Base-by-base conservation (phyloP, 2,329 filamentous ascomycete species). In the Ceratocystis cacaofunesta region DNA sequence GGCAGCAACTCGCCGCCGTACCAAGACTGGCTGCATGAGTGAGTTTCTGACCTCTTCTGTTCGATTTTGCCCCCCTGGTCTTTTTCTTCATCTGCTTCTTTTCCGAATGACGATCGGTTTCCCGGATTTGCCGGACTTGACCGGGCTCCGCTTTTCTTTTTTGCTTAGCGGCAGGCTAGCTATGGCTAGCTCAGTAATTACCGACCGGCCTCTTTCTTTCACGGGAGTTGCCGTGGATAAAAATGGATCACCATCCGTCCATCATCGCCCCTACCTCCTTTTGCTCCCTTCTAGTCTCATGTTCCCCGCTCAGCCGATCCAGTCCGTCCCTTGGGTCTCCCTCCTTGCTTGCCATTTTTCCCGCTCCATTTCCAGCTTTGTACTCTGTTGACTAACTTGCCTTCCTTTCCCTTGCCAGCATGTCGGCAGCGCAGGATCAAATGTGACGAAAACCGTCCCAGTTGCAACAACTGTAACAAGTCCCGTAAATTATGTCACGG, bases 401-500 rank as follows among this genome's bases (percentile, higher is more conserved):
- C 57, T 17, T 6, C 52, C 46, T 15, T 44, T 48, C 25, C 28
- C 17, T 46, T 12, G 64, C 61, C 68, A 92, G 89, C 94, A 66
- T 99, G 94, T 76, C 88, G 94, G 69, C 92, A 89, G 76, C 87
- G 94, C 64, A 88, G 94, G 68, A 97, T 99, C 76, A 99, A 97
- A 76, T 99, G 94, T 75, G 94, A 94, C 68, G 94, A 97, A 74
- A 89, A 90, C 71, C 83, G 87, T 62, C 90, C 90, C 30, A 87
- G 82, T 32, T 94, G 90, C 75, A 85, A 82, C 71, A 95, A 95
- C 72, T 95, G 90, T 76, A 85, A 88, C 76, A 94, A 92, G 72
- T 92, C 89, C 19, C 92, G 92, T 75, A 82, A 90, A 15, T 80
- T 85, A 69, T 95, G 90, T 73, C 89, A 94, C 74, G 90, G 90